Evolutionary conservation across 495 filamentous ascomycete genomes (phyloP).

Genomic region (Tuber microsphaerosporum): DNA sequence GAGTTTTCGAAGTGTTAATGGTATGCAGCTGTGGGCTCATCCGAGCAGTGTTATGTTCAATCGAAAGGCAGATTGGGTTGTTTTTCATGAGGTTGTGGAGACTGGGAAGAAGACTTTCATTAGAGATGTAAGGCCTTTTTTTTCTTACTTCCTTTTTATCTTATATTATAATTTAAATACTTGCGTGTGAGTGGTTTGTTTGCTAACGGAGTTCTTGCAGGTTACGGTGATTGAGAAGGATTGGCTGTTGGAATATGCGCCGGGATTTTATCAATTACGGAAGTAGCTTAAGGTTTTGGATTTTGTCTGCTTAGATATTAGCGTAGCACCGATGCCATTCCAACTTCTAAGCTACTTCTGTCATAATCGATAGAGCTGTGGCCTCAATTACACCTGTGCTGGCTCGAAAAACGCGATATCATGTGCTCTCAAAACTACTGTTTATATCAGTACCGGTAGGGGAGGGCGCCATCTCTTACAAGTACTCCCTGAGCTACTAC

Average conservation of each 20-base stretch:
- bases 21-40: constrained; percentile 70
- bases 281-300: constrained; percentile 25
- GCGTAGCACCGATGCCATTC: not conserved
- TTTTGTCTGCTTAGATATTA: constrained; percentile 3
- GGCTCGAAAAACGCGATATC: not conserved
- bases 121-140: constrained; percentile 52
- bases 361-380: not conserved
- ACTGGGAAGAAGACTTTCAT: constrained; percentile 86
- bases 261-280: constrained; percentile 66
- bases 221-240: constrained; percentile 81
- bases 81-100: constrained; percentile 93
- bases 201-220: constrained; percentile 14
- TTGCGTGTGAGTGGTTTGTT: not conserved
- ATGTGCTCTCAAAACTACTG: not conserved
- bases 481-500: not conserved
- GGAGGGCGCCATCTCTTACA: not conserved
- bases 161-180: not conserved
- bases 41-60: constrained; percentile 96
- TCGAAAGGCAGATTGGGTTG: constrained; percentile 93
- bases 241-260: constrained; percentile 85
- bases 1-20: constrained; percentile 70
- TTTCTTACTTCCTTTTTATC: not conserved
- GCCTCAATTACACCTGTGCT: not conserved
- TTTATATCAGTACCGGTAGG: not conserved
- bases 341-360: not conserved